A percentile compares a stretch with the other conserved stretches of the same genome.
Evolutionary conservation across 2,329 filamentous ascomycete species (phyloP).

Genomic region (Aureobasidium vineae): DNA sequence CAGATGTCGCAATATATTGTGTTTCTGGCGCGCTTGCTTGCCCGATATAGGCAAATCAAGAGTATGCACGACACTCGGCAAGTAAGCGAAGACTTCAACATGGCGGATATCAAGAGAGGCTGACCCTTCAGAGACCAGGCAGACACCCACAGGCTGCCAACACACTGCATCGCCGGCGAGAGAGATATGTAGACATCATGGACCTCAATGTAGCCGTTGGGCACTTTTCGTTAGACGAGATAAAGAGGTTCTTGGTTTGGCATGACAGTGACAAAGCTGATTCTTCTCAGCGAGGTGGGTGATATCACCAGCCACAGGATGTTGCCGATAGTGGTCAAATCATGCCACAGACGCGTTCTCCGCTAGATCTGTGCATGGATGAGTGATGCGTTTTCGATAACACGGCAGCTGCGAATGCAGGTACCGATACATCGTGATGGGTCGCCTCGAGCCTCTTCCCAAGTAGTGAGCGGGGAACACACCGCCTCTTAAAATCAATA

Average conservation of each 20-base stretch:
- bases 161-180: neutral
- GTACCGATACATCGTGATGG: neutral
- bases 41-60: neutral
- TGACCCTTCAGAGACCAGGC: neutral
- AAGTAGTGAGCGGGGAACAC: neutral
- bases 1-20: neutral
- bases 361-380: slow-evolving; percentile 11
- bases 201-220: neutral
- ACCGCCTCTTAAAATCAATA: neutral
- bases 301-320: neutral
- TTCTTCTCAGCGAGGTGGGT: neutral
- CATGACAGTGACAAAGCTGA: neutral
- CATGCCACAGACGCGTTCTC: slow-evolving; percentile 9
- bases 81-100: neutral
- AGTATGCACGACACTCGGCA: slow-evolving; percentile 9
- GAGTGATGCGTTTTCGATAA: neutral
- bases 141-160: neutral
- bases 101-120: neutral
- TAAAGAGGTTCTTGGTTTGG: neutral
- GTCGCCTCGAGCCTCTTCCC: neutral
- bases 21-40: too few relatives aligned
- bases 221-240: neutral
- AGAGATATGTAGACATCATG: neutral
- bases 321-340: neutral
- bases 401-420: slow-evolving; percentile 1